Evolutionary conservation across 768 basidiomycete species (phyloP).

Genomic region (Lyophyllum atratum): DNA sequence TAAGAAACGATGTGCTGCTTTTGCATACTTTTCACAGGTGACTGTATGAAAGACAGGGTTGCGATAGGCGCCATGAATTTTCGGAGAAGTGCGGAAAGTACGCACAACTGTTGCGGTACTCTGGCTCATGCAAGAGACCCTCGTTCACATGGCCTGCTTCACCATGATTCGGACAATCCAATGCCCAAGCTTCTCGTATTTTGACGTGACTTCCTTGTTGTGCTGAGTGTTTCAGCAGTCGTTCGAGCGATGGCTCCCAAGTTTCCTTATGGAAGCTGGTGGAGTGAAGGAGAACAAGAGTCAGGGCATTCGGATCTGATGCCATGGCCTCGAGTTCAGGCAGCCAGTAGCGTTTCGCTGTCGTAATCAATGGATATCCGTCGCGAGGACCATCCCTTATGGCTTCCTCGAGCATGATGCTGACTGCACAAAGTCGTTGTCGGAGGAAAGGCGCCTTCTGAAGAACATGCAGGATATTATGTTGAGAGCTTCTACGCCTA

Average conservation of each 20-base stretch:
- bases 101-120: constrained; percentile 50
- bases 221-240: constrained; percentile 40
- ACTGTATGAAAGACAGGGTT: constrained; percentile 36
- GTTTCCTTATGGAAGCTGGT: constrained; percentile 78
- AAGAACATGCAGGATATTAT: too few relatives aligned
- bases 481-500: too few relatives aligned
- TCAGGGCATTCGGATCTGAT: constrained; percentile 45
- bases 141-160: constrained; percentile 59
- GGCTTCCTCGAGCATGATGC: constrained; percentile 16
- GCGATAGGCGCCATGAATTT: constrained; percentile 3
- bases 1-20: constrained; percentile 59
- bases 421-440: not conserved
- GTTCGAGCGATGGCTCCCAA: constrained; percentile 62
- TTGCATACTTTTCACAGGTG: constrained; percentile 65
- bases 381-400: constrained; percentile 38
- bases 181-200: constrained; percentile 63
- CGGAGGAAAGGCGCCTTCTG: constrained; percentile 3
- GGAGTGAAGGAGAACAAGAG: constrained; percentile 62
- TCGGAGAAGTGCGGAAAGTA: not conserved
- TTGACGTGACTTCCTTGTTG: constrained; percentile 23
- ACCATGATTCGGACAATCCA: constrained; percentile 78
- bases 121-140: constrained; percentile 39
- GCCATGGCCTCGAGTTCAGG: constrained; percentile 36
- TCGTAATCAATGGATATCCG: constrained; percentile 50
- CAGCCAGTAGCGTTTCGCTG: constrained; percentile 60